A percentile compares a stretch with the other conserved stretches of the same genome.
These are phyloP conservation scores for Fusarium guadeloupense DNA, from an alignment of 2,329 filamentous ascomycete genomes.

Conservation along the genomic window DNA sequence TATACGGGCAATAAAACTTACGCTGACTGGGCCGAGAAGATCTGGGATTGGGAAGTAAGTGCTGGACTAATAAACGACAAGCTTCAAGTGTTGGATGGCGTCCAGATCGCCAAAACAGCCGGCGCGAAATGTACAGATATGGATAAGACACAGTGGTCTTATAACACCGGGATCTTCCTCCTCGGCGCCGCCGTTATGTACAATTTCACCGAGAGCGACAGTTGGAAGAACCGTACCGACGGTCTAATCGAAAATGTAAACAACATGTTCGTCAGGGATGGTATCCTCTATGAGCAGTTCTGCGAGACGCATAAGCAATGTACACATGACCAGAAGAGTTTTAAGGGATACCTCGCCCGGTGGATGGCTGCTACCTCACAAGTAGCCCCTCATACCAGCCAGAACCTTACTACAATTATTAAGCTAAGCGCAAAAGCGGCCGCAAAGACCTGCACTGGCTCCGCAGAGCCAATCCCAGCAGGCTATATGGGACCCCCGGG, in stretches of 20 bases:
- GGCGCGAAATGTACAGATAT: constrained; percentile 63
- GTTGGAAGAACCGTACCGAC: constrained; percentile 67
- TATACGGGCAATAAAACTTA: constrained; percentile 86
- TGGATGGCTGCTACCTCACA: constrained; percentile 68
- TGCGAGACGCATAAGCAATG: constrained; percentile 71
- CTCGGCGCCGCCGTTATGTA: constrained; percentile 70
- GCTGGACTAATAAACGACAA: constrained; percentile 65
- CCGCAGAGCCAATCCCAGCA: constrained; percentile 37
- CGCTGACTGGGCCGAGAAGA: constrained; percentile 74
- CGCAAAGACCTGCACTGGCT: constrained; percentile 60
- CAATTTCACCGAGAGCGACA: constrained; percentile 63
- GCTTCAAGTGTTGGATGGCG: constrained; percentile 65
- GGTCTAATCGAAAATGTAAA: constrained; percentile 64
- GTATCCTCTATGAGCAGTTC: constrained; percentile 70
- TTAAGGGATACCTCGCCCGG: constrained; percentile 79
- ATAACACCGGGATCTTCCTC: constrained; percentile 74
- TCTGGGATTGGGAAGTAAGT: constrained; percentile 71
- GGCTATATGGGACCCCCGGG: constrained; percentile 62
- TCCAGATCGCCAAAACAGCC: constrained; percentile 49
- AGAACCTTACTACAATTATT: constrained; percentile 62
- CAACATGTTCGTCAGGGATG: constrained; percentile 62
- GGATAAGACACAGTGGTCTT: constrained; percentile 72
- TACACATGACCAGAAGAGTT: constrained; percentile 76
- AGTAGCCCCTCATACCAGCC: constrained; percentile 62
- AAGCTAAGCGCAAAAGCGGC: constrained; percentile 62